Percentiles rank a stretch among this genome's conserved stretches.
phyloP scores from a whole-genome alignment of 768 basidiomycete species.

The Mycena polygramma region DNA sequence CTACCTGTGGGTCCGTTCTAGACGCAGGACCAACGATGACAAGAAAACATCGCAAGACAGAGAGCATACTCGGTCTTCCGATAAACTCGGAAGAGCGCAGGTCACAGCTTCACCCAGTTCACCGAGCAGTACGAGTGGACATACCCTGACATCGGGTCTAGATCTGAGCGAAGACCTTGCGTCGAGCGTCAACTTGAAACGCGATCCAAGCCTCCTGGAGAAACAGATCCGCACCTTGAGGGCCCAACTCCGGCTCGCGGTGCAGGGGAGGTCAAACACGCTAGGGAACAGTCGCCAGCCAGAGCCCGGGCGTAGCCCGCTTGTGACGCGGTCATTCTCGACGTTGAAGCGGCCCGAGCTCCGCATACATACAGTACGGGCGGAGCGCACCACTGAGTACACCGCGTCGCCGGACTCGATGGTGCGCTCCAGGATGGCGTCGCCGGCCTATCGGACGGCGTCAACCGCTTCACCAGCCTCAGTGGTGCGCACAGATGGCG shows the following conservation, averaged over 20 bases:
- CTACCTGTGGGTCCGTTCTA: background rate
- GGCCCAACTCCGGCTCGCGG: background rate
- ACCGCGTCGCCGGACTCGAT: background rate
- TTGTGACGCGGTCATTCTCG: background rate
- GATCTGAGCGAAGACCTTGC: too few species aligned
- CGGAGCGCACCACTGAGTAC: background rate
- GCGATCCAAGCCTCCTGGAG: background rate
- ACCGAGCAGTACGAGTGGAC: too few species aligned
- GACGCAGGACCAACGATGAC: background rate
- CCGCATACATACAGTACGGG: background rate
- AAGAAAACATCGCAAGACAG: background rate
- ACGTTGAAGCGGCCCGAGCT: conserved; percentile 2
- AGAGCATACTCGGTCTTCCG: background rate
- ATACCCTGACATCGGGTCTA: too few species aligned
- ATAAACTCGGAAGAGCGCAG: background rate
- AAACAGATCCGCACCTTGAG: background rate
- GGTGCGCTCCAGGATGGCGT: background rate
- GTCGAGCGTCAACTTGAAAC: background rate
- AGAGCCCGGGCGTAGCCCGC: background rate
- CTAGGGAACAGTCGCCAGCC: background rate
- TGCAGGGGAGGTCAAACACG: background rate
- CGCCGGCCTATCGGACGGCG: background rate
- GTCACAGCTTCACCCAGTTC: background rate
- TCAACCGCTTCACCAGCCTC: background rate
- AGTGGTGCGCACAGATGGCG: background rate